Evolutionary conservation across 441 rosid species (phyloP), one percentile per base, ranked within the genome.

Genomic region (Syzygium syzygioides): DNA sequence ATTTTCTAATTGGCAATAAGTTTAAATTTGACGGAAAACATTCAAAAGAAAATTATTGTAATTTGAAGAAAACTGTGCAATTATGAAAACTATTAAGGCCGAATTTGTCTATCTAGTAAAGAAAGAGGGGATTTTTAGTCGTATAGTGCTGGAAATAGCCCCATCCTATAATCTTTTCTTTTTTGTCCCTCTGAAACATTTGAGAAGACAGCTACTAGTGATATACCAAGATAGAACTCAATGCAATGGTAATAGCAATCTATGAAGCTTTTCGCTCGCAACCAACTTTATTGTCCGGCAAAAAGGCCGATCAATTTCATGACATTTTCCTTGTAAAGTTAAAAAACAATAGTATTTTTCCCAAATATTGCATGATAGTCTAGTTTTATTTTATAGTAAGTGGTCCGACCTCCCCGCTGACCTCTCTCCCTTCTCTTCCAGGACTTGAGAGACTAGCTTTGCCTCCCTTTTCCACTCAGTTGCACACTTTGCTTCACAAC

Each of bases 31-130:
- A 57, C 0, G 0, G 14, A 57, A 25, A 57, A 10, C 62, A 2
- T 1, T 57, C 25, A 0, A 57, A 57, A 4, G 14, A 25, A 57
- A 57, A 57, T 57, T 9, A 57, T 28, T 57, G 45, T 41, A 25
- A 0, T 12, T 57, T 57, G 26, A 0, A 0, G 62, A 13, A 25
- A 0, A 57, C n/a, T 0, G 62, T 25, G n/a, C 14, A 5, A 25
- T 23, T 57, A 4, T 57, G 60, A 0, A 57, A 57, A 57, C 1
- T 9, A 41, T 41, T 41, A 41, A 41, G 45, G 9, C 28, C 28
- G 2, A 57, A 20, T 28, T 56, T 56, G 60, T 56, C 60, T 5
- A 23, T 56, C 28, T 9, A 56, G 60, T 56, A 56, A 23, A 5
- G 45, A 56, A 26, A 56, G 60, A 12, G 25, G 60, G 28, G 28